A percentile compares a stretch with the other conserved stretches of the same genome.
These are phyloP conservation scores for Hypoxylon sp. DNA, from an alignment of 2,329 filamentous ascomycete genomes.

Conservation along the genomic window DNA sequence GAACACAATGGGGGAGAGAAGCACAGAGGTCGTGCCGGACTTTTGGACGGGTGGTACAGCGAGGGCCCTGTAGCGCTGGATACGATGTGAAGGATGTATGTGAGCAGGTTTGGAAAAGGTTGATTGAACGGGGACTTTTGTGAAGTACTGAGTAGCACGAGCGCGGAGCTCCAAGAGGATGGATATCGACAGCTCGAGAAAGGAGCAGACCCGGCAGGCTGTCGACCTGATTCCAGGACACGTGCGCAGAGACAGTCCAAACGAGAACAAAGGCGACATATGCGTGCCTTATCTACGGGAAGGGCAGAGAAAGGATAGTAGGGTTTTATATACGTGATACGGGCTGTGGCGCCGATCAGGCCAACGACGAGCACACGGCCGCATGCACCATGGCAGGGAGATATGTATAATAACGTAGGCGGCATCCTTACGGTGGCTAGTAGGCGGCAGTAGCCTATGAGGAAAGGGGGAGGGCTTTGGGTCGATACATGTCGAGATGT, in stretches of 20 bases:
- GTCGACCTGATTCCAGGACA: slow-evolving; percentile 7
- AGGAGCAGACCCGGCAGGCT: no score
- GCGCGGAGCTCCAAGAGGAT: not conserved
- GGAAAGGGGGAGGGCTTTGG: not conserved
- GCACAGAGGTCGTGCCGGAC: slow-evolving; percentile 3
- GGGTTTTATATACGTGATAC: not conserved
- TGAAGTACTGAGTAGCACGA: not conserved
- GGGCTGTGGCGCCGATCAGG: slow-evolving; percentile 1
- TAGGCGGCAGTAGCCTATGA: not conserved
- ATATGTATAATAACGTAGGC: not conserved
- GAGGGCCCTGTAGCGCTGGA: not conserved
- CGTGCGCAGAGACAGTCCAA: slow-evolving; percentile 8
- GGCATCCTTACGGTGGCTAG: not conserved
- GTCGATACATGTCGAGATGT: not conserved
- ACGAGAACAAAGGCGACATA: slow-evolving; percentile 6
- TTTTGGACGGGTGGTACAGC: not conserved
- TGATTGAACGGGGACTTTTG: not conserved
- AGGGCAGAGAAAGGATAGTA: not conserved
- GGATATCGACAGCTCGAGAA: not conserved
- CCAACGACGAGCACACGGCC: not conserved
- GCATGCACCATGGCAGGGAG: not conserved
- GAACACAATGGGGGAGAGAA: slow-evolving; percentile 7
- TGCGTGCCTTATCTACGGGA: not conserved
- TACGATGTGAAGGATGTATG: not conserved
- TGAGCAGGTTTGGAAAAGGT: not conserved